These are phyloP conservation scores for Alectoria sarmentosa DNA, from an alignment of 495 filamentous ascomycete genomes.

Conservation along the genomic window DNA sequence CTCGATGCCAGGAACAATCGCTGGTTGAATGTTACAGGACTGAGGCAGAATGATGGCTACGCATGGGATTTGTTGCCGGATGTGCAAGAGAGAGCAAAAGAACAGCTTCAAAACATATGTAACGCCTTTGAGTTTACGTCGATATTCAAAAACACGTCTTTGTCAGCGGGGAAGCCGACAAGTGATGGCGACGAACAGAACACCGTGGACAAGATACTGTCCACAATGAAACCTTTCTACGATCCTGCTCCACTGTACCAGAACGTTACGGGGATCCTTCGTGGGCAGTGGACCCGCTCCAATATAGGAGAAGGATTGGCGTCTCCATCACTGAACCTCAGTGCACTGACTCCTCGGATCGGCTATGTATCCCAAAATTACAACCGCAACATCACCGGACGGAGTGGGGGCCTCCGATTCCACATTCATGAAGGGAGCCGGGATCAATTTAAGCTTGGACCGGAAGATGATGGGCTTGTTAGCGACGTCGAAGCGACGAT, in stretches of 20 bases:
- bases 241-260: constrained; percentile 55
- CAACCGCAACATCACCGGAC: constrained; percentile 61
- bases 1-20: constrained; percentile 51
- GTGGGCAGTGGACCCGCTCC: constrained; percentile 65
- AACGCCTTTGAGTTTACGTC: constrained; percentile 32
- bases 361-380: constrained; percentile 51
- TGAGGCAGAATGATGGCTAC: constrained; percentile 64
- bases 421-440: constrained; percentile 39
- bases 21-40: constrained; percentile 73
- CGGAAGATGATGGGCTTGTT: constrained; percentile 32
- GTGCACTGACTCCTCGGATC: constrained; percentile 41
- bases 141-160: constrained; percentile 18
- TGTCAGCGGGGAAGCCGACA: constrained; percentile 24
- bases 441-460: constrained; percentile 23
- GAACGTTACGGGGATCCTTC: constrained; percentile 72
- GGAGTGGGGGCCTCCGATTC: constrained; percentile 40
- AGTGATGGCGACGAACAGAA: constrained; percentile 24
- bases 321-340: constrained; percentile 42
- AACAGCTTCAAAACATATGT: constrained; percentile 42
- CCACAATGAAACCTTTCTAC: constrained; percentile 36
- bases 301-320: constrained; percentile 5
- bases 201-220: constrained; percentile 39
- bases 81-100: constrained; percentile 49
- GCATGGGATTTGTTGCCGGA: constrained; percentile 58
- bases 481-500: constrained; percentile 58